phyloP scores from a whole-genome alignment of 2,329 filamentous ascomycete species.

The Ophiobolus disseminans region DNA sequence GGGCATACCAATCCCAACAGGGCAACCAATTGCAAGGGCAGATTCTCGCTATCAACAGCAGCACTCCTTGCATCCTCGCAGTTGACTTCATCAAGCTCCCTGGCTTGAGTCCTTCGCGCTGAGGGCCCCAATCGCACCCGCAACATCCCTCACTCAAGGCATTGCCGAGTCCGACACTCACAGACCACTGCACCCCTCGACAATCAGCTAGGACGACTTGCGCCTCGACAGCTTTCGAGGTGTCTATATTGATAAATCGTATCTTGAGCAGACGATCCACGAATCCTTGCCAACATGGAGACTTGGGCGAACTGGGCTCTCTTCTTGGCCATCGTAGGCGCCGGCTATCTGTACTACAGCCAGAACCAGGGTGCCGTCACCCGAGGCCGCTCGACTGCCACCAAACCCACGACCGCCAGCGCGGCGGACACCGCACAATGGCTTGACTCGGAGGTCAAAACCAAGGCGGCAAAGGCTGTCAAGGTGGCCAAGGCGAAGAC shows the following conservation, averaged over 20 bases:
- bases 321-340: constrained; percentile 39
- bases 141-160: not conserved
- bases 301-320: constrained; percentile 44
- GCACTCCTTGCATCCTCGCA: constrained; percentile 21
- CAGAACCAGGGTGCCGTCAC: constrained; percentile 28
- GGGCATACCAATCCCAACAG: constrained; percentile 16
- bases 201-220: constrained; percentile 1
- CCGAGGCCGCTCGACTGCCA: constrained; percentile 37
- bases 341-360: constrained; percentile 38
- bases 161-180: not conserved
- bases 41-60: constrained; percentile 10
- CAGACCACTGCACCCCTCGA: not conserved
- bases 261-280: constrained; percentile 1
- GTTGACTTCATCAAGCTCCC: constrained; percentile 12
- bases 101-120: constrained; percentile 7
- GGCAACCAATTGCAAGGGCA: constrained; percentile 12
- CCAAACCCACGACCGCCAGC: constrained; percentile 29
- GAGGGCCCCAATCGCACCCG: not conserved
- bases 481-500: constrained; percentile 41
- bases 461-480: constrained; percentile 28
- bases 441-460: constrained; percentile 36
- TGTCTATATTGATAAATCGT: constrained; percentile 5
- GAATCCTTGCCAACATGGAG: constrained; percentile 32
- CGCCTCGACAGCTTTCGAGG: not conserved
- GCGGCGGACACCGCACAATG: constrained; percentile 31